These are phyloP conservation scores for Salix exigua DNA, from an alignment of 345 rosid species.

Conservation along the genomic window DNA sequence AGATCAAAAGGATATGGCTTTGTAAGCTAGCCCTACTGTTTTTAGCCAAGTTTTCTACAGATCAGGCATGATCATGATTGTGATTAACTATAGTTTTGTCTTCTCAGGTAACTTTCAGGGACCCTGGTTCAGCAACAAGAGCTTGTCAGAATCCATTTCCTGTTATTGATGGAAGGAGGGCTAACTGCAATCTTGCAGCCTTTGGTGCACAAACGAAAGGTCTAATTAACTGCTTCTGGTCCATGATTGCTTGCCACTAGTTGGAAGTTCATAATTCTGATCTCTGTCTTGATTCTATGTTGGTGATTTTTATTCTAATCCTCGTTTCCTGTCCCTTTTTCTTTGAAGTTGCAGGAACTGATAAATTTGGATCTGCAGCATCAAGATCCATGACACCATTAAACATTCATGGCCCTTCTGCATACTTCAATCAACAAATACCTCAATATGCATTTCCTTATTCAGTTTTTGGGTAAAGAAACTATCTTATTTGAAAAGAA, in stretches of 20 bases:
- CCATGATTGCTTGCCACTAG: not conserved
- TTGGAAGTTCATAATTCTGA: not conserved
- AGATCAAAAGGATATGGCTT: slow-evolving; percentile 41
- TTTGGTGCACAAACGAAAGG: not conserved
- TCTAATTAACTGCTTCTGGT: not conserved
- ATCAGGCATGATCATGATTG: not conserved
- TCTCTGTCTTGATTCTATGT: not conserved
- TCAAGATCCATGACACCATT: not conserved
- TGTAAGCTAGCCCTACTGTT: not conserved
- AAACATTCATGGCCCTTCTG: not conserved
- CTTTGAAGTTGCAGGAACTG: not conserved
- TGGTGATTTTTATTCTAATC: not conserved
- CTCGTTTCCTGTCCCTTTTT: not conserved
- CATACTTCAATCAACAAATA: not conserved
- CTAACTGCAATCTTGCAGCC: not conserved
- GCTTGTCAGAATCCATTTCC: not conserved
- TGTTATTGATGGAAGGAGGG: not conserved
- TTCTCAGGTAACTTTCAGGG: not conserved
- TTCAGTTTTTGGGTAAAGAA: not conserved
- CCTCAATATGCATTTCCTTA: not conserved
- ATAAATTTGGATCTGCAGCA: not conserved
- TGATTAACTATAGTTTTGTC: not conserved
- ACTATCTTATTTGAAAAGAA: not conserved
- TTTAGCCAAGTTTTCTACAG: not conserved
- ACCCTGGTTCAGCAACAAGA: not conserved